Conservation (phyloP, 2,329 filamentous ascomycete species). For the Fusarium sp. region DNA sequence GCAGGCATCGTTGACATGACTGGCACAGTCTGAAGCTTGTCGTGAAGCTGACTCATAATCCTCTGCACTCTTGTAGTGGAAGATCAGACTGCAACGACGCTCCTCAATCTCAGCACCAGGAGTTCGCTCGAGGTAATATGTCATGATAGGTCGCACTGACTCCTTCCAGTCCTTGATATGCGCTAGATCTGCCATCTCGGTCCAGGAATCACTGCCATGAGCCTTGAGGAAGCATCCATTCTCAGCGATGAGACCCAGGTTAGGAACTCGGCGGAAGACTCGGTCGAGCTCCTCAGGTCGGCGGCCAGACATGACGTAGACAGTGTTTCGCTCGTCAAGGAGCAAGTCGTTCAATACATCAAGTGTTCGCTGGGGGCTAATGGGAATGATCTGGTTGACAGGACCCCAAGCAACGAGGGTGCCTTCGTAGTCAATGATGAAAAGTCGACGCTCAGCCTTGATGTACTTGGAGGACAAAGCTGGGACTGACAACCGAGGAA, state of each 20-base stretch:
- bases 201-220: slow-evolving; percentile 76
- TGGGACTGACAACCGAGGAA: slow-evolving; percentile 82
- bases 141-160: slow-evolving; percentile 82
- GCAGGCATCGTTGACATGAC: slow-evolving; percentile 95
- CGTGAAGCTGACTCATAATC: slow-evolving; percentile 80
- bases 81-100: slow-evolving; percentile 89
- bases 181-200: slow-evolving; percentile 77
- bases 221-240: slow-evolving; percentile 92
- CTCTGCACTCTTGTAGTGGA: slow-evolving; percentile 87
- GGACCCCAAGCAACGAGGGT: slow-evolving; percentile 90
- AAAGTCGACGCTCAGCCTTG: slow-evolving; percentile 74
- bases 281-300: slow-evolving; percentile 89
- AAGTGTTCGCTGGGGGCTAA: slow-evolving; percentile 84
- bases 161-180: slow-evolving; percentile 83
- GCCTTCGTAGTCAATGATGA: slow-evolving; percentile 94
- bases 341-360: slow-evolving; percentile 85
- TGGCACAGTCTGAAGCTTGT: slow-evolving; percentile 88
- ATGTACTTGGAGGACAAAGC: slow-evolving; percentile 74
- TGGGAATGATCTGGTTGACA: slow-evolving; percentile 84
- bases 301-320: slow-evolving; percentile 94
- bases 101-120: slow-evolving; percentile 90
- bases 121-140: slow-evolving; percentile 90
- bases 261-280: slow-evolving; percentile 84
- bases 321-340: slow-evolving; percentile 81
- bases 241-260: slow-evolving; percentile 90